phyloP scores from a whole-genome alignment of 1,139 yeast species.

The Pichia kudriavzevii region DNA sequence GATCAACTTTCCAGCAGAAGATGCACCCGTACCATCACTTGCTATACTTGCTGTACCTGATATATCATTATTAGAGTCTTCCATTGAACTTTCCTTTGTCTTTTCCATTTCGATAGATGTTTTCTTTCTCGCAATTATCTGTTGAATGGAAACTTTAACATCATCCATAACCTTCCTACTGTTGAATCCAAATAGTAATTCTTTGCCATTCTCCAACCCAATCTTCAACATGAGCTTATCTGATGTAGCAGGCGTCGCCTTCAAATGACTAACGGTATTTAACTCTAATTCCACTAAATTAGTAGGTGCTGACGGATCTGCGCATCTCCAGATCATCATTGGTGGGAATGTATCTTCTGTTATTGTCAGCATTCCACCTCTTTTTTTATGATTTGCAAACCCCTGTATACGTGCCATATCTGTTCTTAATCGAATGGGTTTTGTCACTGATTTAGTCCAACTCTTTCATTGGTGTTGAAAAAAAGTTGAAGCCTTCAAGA shows the following conservation, averaged over 20 bases:
- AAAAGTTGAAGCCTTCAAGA: no score
- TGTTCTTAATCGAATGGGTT: no score
- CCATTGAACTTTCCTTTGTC: conserved; percentile 7
- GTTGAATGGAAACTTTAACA: conserved; percentile 62
- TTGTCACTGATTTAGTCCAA: no score
- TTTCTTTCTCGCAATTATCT: conserved; percentile 61
- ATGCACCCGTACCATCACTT: background rate
- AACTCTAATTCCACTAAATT: conserved; percentile 42
- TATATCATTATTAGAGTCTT: conserved; percentile 11
- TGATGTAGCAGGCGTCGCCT: conserved; percentile 66
- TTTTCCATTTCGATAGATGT: conserved; percentile 26
- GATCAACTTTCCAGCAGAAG: background rate
- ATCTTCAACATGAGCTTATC: conserved; percentile 66
- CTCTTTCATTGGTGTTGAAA: no score
- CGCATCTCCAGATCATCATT: conserved; percentile 61
- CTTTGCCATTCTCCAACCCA: conserved; percentile 29
- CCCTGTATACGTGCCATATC: conserved; percentile 31
- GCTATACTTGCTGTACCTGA: background rate
- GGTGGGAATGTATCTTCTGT: conserved; percentile 64
- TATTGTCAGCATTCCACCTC: conserved; percentile 58
- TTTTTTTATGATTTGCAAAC: conserved; percentile 60
- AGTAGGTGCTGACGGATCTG: conserved; percentile 45
- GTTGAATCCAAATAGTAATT: conserved; percentile 48
- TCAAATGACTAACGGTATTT: conserved; percentile 50
- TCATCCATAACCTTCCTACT: conserved; percentile 71